These are phyloP conservation scores for Phallus indusiatus DNA, from an alignment of 768 basidiomycete species.

Conservation along the genomic window DNA sequence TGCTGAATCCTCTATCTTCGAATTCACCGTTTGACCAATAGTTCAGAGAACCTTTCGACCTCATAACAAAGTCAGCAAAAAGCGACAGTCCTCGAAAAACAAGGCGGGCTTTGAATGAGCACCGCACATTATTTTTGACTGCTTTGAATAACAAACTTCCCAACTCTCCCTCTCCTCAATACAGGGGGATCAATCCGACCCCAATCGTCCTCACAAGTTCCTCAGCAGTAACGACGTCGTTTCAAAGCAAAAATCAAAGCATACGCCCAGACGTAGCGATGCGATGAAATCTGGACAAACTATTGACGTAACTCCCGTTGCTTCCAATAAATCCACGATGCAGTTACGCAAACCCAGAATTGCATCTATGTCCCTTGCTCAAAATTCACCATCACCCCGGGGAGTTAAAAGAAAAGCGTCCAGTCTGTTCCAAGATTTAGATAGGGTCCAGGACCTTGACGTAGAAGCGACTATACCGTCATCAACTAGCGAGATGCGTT, in stretches of 20 bases:
- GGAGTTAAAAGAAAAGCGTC: slow-evolving; percentile 4
- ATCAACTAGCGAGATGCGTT: neutral
- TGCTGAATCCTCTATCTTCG: neutral
- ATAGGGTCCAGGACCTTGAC: slow-evolving; percentile 10
- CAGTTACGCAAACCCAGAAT: neutral
- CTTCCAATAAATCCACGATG: neutral
- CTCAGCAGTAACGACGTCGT: neutral
- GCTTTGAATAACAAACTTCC: slow-evolving; percentile 2
- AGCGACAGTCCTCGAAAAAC: slow-evolving; percentile 48
- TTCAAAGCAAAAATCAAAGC: neutral
- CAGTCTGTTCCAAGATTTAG: slow-evolving; percentile 2
- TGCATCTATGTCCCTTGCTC: neutral
- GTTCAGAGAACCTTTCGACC: slow-evolving; percentile 56
- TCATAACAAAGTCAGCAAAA: slow-evolving; percentile 38
- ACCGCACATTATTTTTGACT: slow-evolving; percentile 33
- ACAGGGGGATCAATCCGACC: neutral
- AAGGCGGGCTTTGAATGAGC: slow-evolving; percentile 48
- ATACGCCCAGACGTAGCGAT: neutral
- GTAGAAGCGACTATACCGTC: slow-evolving; percentile 8
- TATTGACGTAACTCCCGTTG: slow-evolving; percentile 1
- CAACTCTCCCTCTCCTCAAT: neutral
- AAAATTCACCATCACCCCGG: neutral
- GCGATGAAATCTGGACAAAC: neutral
- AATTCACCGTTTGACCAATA: slow-evolving; percentile 18
- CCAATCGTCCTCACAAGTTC: neutral